Percentiles rank a stretch among this genome's conserved stretches.
Conservation (phyloP, 352 stramenopile species). For the Phytophthora syringae region DNA sequence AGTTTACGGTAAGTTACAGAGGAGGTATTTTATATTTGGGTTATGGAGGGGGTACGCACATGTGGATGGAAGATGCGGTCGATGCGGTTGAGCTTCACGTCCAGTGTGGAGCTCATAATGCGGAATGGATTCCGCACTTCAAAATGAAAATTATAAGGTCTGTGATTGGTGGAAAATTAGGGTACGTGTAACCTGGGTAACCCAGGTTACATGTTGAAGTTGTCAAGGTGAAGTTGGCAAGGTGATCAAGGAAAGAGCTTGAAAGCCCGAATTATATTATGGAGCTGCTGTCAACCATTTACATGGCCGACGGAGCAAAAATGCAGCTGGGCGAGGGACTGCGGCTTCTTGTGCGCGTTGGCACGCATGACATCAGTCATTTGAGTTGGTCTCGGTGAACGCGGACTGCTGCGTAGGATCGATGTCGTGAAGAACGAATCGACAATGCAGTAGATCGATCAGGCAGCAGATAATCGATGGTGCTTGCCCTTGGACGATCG, state of each 20-base stretch:
- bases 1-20: not conserved
- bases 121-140: slow-evolving; percentile 21
- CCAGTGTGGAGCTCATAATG: slow-evolving; percentile 80
- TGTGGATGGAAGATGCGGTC: slow-evolving; percentile 87
- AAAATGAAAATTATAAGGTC: not conserved
- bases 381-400: too few species aligned
- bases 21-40: slow-evolving; percentile 3
- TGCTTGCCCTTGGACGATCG: slow-evolving; percentile 14
- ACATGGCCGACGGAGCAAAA: slow-evolving; percentile 10
- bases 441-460: slow-evolving; percentile 3
- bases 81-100: slow-evolving; percentile 87
- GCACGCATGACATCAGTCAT: not conserved
- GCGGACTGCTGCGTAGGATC: not conserved
- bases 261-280: slow-evolving; percentile 21
- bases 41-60: slow-evolving; percentile 35
- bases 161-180: slow-evolving; percentile 23
- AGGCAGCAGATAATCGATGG: slow-evolving; percentile 25
- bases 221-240: too few species aligned
- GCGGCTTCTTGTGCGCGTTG: slow-evolving; percentile 1
- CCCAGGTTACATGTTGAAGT: slow-evolving; percentile 7
- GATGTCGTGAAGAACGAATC: slow-evolving; percentile 11
- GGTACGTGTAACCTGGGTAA: slow-evolving; percentile 6
- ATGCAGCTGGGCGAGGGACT: slow-evolving; percentile 5
- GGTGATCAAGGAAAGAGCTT: too few species aligned
- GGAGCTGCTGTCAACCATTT: too few species aligned